Conservation (phyloP, 2,329 filamentous ascomycete genomes). For the Lasiodiplodia hormozganensis region DNA sequence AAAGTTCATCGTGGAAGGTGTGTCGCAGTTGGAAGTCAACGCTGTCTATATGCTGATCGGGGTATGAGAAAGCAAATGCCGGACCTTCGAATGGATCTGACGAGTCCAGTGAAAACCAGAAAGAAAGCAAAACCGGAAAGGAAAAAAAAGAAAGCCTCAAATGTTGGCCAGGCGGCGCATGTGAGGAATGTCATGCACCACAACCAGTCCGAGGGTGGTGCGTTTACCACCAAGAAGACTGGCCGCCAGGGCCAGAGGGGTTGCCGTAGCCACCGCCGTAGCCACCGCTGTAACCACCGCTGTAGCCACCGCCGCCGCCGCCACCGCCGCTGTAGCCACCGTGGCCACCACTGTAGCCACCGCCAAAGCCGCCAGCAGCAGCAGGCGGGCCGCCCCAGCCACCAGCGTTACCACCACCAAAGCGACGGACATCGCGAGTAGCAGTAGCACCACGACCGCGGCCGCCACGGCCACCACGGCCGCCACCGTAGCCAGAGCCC, state of each 20-base stretch:
- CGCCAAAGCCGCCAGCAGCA: constrained; percentile 47
- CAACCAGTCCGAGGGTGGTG: constrained; percentile 37
- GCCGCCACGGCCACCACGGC: constrained; percentile 65
- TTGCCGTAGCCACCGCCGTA: constrained; percentile 65
- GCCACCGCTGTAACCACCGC: constrained; percentile 53
- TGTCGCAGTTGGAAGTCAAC: constrained; percentile 54
- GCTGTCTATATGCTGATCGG: constrained; percentile 60
- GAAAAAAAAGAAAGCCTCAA: constrained; percentile 32
- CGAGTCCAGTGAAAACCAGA: constrained; percentile 40
- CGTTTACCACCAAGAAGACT: constrained; percentile 72
- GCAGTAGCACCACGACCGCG: constrained; percentile 72
- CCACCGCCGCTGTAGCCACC: constrained; percentile 50
- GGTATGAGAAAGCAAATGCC: constrained; percentile 51
- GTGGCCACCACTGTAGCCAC: constrained; percentile 49
- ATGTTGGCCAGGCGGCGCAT: constrained; percentile 8
- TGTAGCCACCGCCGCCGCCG: constrained; percentile 45
- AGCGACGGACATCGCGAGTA: constrained; percentile 84
- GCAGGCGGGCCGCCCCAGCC: constrained; percentile 55
- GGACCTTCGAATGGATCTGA: constrained; percentile 42
- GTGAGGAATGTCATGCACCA: constrained; percentile 17
- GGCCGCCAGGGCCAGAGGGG: constrained; percentile 67
- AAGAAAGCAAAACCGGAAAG: constrained; percentile 41
- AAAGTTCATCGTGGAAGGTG: constrained; percentile 48
- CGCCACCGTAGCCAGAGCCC: constrained; percentile 80
- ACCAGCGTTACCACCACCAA: constrained; percentile 63